phyloP scores from a whole-genome alignment of 768 basidiomycete species.

The Amanita subjunquillea region DNA sequence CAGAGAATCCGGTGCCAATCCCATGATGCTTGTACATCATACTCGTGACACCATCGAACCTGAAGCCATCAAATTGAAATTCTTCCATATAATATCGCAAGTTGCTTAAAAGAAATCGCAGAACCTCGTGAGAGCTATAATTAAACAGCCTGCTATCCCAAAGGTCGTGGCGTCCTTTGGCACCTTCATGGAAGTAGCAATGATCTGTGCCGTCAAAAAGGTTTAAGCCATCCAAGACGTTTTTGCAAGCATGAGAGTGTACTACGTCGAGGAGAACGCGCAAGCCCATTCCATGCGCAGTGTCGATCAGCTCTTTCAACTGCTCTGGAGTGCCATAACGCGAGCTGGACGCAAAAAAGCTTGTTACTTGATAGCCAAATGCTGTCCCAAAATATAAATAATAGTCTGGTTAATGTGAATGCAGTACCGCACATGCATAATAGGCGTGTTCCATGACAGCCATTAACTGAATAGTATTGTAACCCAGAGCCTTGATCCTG shows the following conservation, averaged over 20 bases:
- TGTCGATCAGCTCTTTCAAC: constrained; percentile 90
- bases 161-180: constrained; percentile 84
- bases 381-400: constrained; percentile 35
- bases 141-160: constrained; percentile 99
- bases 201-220: constrained; percentile 97
- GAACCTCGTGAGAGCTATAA: constrained; percentile 89
- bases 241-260: constrained; percentile 98
- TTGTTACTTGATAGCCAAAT: constrained; percentile 97
- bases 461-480: constrained; percentile 98
- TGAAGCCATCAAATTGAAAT: constrained; percentile 93
- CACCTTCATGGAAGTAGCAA: constrained; percentile 92
- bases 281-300: constrained; percentile 87
- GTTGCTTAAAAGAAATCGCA: constrained; percentile 92
- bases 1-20: constrained; percentile 95
- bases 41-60: constrained; percentile 97
- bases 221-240: constrained; percentile 91
- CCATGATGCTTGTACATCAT: constrained; percentile 99
- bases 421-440: constrained; percentile 70
- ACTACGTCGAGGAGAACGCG: constrained; percentile 94
- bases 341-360: constrained; percentile 93
- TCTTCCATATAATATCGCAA: constrained; percentile 93
- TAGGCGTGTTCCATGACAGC: constrained; percentile 98
- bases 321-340: constrained; percentile 96
- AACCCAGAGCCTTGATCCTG: constrained; percentile 84
- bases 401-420: constrained; percentile 1